Conservation (phyloP, 1,284 basidiomycete species). For the Trichosporon ovoides region DNA sequence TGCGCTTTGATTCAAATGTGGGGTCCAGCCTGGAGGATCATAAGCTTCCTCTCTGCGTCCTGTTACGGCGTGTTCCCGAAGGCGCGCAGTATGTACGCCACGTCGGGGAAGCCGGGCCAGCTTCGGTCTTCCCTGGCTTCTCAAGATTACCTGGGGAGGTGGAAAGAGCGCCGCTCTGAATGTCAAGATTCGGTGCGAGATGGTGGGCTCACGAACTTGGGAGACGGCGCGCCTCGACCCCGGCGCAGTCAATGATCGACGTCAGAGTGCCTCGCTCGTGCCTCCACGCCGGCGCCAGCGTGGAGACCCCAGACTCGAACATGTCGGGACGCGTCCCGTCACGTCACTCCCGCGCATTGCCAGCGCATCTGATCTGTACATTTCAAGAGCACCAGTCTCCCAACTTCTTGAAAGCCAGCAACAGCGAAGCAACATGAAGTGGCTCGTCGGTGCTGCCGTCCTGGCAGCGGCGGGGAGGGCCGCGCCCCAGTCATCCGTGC, state of each 20-base stretch:
- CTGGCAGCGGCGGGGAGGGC: not conserved
- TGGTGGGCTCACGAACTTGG: no score
- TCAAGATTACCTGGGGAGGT: no score
- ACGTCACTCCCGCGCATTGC: not conserved
- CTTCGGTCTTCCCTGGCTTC: no score
- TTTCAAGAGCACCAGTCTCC: not conserved
- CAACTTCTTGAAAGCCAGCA: not conserved
- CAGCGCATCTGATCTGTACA: not conserved
- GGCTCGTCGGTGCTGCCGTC: slow-evolving; percentile 10
- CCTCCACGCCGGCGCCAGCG: not conserved
- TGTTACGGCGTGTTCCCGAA: no score
- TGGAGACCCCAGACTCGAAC: slow-evolving; percentile 1
- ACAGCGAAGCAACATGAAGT: slow-evolving; percentile 14
- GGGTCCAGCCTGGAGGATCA: no score
- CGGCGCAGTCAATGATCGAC: not conserved
- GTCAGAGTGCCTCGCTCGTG: not conserved
- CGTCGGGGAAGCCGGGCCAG: no score
- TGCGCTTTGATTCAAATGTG: no score
- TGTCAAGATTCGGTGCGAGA: no score
- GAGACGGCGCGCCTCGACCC: no score
- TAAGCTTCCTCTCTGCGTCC: no score
- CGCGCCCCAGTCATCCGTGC: slow-evolving; percentile 53
- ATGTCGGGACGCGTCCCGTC: not conserved
- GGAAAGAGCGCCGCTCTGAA: no score
- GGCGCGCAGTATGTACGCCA: no score